These are phyloP conservation scores for Colletotrichum tropicicola DNA, from an alignment of 2,329 filamentous ascomycete genomes.

Conservation along the genomic window DNA sequence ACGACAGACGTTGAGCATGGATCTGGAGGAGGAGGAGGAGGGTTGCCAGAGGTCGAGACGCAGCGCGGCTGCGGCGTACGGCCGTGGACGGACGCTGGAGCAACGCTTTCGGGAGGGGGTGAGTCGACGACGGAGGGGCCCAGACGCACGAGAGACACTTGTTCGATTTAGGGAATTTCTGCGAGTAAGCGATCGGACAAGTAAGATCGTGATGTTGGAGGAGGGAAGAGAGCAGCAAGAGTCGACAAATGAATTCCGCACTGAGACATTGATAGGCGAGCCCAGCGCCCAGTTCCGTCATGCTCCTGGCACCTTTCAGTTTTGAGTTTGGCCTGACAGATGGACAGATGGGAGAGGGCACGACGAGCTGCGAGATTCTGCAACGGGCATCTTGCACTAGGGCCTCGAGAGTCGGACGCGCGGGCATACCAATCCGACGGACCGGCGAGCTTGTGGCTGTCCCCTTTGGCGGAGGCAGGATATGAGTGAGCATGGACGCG, in stretches of 20 bases:
- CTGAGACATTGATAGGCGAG: constrained; percentile 20
- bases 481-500: neutral
- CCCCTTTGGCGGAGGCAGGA: neutral
- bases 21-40: neutral
- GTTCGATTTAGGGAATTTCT: constrained; percentile 3
- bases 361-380: constrained; percentile 19
- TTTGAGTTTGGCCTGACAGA: neutral
- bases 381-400: constrained; percentile 29
- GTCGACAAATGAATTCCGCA: neutral
- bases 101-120: constrained; percentile 8
- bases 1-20: constrained; percentile 10
- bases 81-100: neutral
- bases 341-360: neutral
- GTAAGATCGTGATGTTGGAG: constrained; percentile 12
- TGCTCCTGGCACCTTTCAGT: constrained; percentile 8
- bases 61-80: constrained; percentile 16
- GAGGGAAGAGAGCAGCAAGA: neutral
- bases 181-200: constrained; percentile 13
- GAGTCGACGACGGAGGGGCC: neutral
- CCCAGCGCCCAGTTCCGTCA: constrained; percentile 7
- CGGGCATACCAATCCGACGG: neutral
- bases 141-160: neutral
- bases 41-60: constrained; percentile 19
- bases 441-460: constrained; percentile 6
- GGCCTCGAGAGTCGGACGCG: neutral